Evolutionary conservation across 2,329 filamentous ascomycete species (phyloP), one percentile per base, ranked within the genome.

Genomic region (Macrophomina pseudophaseolina): DNA sequence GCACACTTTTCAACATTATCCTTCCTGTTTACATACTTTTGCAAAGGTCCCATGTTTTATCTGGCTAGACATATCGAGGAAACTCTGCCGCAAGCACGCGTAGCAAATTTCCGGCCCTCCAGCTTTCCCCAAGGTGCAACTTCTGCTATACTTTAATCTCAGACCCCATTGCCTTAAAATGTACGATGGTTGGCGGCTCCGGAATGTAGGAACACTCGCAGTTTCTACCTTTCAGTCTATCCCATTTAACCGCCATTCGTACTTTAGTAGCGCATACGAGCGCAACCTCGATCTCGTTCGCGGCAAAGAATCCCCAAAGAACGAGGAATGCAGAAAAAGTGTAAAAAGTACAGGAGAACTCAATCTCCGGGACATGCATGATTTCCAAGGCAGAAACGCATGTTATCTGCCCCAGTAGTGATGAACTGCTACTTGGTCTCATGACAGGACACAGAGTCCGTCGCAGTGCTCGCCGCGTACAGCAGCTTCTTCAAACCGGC

Each of bases 61-160:
- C n/a, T n/a, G n/a, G n/a, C n/a, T n/a, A n/a, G n/a, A n/a, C n/a
- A n/a, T n/a, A n/a, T n/a, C n/a, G n/a, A n/a, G n/a, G n/a, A n/a
- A n/a, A n/a, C n/a, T n/a, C n/a, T n/a, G n/a, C n/a, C n/a, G n/a
- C n/a, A n/a, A 75, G 52, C 84, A 82, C 12, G n/a, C 74, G 66
- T 4, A 85, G 72, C 1, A 80, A 18, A 46, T n/a, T n/a, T 46
- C 44, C 44, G 44, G 44, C 44, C 18, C 12, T 46, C 44, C 4
- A n/a, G n/a, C n/a, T n/a, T n/a, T n/a, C n/a, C n/a, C n/a, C n/a
- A n/a, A n/a, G n/a, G n/a, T n/a, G n/a, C n/a, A n/a, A n/a, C n/a
- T n/a, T n/a, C n/a, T n/a, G n/a, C n/a, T n/a, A n/a, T n/a, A n/a
- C n/a, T n/a, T n/a, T n/a, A n/a, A n/a, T n/a, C n/a, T n/a, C n/a